Evolutionary conservation across 179 eudicot genomes (phyloP).

Genomic region (Heliamphora pulchella): DNA sequence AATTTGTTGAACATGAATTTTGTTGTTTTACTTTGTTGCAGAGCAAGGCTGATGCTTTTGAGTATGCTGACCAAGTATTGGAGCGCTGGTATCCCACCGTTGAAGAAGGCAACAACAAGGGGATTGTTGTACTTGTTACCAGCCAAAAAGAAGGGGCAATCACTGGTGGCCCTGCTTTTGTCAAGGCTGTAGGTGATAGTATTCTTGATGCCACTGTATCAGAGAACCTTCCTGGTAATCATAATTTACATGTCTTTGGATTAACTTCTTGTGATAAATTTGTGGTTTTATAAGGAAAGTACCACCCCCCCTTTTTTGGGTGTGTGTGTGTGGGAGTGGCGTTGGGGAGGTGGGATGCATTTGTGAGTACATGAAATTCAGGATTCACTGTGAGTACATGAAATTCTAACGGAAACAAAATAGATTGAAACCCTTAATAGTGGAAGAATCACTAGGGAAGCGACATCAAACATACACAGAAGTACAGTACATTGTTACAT

Average conservation of each 20-base stretch:
- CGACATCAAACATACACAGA: background rate
- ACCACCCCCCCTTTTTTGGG: background rate
- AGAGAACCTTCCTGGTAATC: conserved; percentile 89
- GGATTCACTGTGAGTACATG: background rate
- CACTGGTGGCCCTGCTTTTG: conserved; percentile 92
- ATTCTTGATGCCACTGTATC: conserved; percentile 92
- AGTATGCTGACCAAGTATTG: conserved; percentile 92
- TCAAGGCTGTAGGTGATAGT: conserved; percentile 86
- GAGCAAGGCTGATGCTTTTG: conserved; percentile 99
- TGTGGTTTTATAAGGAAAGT: background rate
- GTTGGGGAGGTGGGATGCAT: background rate
- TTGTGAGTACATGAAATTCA: background rate
- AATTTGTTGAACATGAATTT: background rate
- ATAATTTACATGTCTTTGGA: background rate
- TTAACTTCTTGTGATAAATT: background rate
- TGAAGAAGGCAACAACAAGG: conserved; percentile 89
- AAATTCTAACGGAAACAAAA: background rate
- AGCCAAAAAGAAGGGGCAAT: conserved; percentile 99
- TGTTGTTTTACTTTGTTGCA: conserved; percentile 22
- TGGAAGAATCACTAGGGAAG: background rate
- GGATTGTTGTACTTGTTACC: conserved; percentile 86
- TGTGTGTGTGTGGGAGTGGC: too few species aligned
- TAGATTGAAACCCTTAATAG: background rate
- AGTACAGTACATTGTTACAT: background rate
- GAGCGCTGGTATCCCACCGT: conserved; percentile 90